phyloP scores from a whole-genome alignment of 108 stramenopile species.

The Parietichytrium sp. region DNA sequence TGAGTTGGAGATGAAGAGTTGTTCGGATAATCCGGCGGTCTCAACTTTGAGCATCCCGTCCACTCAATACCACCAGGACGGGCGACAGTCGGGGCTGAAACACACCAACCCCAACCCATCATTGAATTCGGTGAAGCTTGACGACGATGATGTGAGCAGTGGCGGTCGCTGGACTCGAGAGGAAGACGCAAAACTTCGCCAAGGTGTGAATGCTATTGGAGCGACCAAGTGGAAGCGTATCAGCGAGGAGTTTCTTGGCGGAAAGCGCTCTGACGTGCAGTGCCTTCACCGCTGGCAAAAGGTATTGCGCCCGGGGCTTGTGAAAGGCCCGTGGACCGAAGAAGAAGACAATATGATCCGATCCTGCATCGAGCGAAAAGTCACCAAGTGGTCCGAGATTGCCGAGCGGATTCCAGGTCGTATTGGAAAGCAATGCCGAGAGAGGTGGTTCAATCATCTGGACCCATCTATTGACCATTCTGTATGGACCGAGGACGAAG shows the following conservation, averaged over 20 bases:
- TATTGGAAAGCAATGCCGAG: slow-evolving; percentile 97
- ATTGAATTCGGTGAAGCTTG: not conserved
- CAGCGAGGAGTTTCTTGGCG: slow-evolving; percentile 54
- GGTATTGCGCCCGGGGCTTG: slow-evolving; percentile 64
- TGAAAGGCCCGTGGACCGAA: slow-evolving; percentile 68
- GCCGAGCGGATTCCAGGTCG: slow-evolving; percentile 84
- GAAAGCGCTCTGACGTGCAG: slow-evolving; percentile 62
- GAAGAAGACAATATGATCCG: slow-evolving; percentile 75
- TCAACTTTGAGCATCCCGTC: not conserved
- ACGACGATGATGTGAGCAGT: not conserved
- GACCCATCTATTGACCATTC: slow-evolving; percentile 83
- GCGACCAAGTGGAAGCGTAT: slow-evolving; percentile 62
- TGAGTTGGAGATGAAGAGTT: too few species aligned
- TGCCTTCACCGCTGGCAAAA: slow-evolving; percentile 72
- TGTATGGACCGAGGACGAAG: slow-evolving; percentile 85
- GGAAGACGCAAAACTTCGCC: slow-evolving; percentile 56
- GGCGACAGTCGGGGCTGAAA: not conserved
- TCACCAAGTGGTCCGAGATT: slow-evolving; percentile 88
- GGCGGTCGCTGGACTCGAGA: slow-evolving; percentile 61
- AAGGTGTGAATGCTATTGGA: slow-evolving; percentile 58
- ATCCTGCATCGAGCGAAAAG: slow-evolving; percentile 59
- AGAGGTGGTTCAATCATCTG: slow-evolving; percentile 89
- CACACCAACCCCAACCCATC: not conserved
- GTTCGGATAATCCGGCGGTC: too few species aligned
- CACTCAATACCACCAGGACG: not conserved